phyloP scores from a whole-genome alignment of 2,329 filamentous ascomycete species.

The Botrytis fragariae region DNA sequence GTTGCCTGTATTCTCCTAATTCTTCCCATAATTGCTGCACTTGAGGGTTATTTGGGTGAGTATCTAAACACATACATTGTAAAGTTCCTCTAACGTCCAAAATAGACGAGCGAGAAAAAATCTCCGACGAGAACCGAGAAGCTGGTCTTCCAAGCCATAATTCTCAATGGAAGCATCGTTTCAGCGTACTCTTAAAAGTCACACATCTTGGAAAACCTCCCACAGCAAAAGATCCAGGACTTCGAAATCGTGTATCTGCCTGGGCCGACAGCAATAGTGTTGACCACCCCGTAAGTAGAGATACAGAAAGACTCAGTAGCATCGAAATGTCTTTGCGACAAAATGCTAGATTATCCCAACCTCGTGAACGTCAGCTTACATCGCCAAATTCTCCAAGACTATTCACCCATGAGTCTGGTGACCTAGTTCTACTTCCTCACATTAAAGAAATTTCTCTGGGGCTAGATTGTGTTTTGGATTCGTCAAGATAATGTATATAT shows the following conservation, averaged over 20 bases:
- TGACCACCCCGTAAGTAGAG: neutral
- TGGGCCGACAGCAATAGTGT: neutral
- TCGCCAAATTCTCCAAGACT: neutral
- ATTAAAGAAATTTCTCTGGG: neutral
- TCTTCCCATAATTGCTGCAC: constrained; percentile 2
- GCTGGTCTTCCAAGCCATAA: neutral
- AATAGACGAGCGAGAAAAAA: constrained; percentile 6
- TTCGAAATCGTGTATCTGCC: neutral
- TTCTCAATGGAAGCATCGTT: neutral
- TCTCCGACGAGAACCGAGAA: neutral
- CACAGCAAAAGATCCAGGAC: neutral
- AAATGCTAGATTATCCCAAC: neutral
- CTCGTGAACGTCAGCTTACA: neutral
- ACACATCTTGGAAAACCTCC: constrained; percentile 4
- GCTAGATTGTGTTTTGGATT: neutral
- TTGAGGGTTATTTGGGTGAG: constrained; percentile 10
- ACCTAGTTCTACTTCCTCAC: neutral
- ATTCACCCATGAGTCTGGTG: neutral
- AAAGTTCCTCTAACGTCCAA: neutral
- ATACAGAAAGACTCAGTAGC: neutral
- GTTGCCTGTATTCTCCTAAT: constrained; percentile 6
- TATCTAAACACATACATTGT: neutral
- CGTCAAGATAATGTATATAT: neutral
- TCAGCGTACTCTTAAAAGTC: neutral
- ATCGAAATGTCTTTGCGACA: neutral